A percentile compares a stretch with the other conserved stretches of the same genome.
Conservation (phyloP, 352 stramenopile genomes). For the Pythium aristosporum region DNA sequence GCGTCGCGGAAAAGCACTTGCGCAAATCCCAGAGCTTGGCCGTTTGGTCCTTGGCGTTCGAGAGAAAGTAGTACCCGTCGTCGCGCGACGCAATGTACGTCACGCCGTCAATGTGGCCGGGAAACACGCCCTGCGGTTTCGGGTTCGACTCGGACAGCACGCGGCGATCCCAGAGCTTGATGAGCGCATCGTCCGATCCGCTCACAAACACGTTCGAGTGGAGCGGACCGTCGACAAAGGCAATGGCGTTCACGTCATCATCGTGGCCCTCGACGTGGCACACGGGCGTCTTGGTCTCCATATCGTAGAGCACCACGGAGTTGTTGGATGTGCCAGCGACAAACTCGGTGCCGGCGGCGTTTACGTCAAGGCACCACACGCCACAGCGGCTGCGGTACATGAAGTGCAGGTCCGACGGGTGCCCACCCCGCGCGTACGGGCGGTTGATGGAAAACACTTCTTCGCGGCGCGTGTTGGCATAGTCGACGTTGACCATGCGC, state of each 20-base stretch:
- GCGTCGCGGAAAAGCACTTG: slow-evolving; percentile 62
- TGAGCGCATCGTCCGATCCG: slow-evolving; percentile 79
- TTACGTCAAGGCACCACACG: slow-evolving; percentile 80
- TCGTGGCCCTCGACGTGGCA: slow-evolving; percentile 72
- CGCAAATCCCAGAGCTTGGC: slow-evolving; percentile 85
- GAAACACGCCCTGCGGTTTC: slow-evolving; percentile 76
- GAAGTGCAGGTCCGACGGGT: not conserved
- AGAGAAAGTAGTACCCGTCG: slow-evolving; percentile 88
- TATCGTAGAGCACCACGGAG: slow-evolving; percentile 79
- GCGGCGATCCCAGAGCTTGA: slow-evolving; percentile 86
- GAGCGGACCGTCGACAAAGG: slow-evolving; percentile 77
- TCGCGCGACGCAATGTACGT: slow-evolving; percentile 81
- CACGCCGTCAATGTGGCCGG: slow-evolving; percentile 79
- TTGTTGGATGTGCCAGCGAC: slow-evolving; percentile 75
- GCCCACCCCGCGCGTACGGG: not conserved
- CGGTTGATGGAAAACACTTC: slow-evolving; percentile 44
- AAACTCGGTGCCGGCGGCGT: slow-evolving; percentile 75
- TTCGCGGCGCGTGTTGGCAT: slow-evolving; percentile 49
- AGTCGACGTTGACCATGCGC: slow-evolving; percentile 72
- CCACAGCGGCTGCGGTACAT: slow-evolving; percentile 52
- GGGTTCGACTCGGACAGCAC: slow-evolving; percentile 73
- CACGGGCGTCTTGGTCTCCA: slow-evolving; percentile 63
- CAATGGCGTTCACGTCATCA: slow-evolving; percentile 83
- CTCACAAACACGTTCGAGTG: slow-evolving; percentile 87
- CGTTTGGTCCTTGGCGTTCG: slow-evolving; percentile 85